Base-by-base conservation (phyloP, 2,329 filamentous ascomycete genomes). In the Fusarium liriodendri region DNA sequence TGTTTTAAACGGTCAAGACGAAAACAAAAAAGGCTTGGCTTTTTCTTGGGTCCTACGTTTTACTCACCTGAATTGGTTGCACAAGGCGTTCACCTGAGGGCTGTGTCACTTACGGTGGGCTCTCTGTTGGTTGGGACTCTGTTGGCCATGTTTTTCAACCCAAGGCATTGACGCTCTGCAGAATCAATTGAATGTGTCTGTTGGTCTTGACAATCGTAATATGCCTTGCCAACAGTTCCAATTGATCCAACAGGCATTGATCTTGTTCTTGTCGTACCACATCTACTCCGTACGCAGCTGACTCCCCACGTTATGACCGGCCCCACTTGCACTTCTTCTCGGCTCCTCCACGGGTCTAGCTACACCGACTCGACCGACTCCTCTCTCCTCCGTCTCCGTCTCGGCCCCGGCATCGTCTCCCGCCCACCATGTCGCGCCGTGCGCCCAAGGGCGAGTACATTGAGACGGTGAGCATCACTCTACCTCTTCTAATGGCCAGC, bases 381-480 rank as follows among this genome's bases (percentile, higher is more conserved):
- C 47, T 55, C 40, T 61, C 54, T 66, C 52, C 69, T 62, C 66
- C 69, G 59, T 57, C 55, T 66, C 69, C 71, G 58, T 45, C 45
- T 64, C 50, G 55, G 64, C 63, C 40, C 69, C 69, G 65, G 66
- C 57, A 65, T 65, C 59, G 20, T 55, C 38, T 57, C 20, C 52
- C 52, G 52, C 60, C 72, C 82, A 87, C 66, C 16, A 95, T 95
- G 93, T 93, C 93, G 73, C 90, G 92, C 78, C 93, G 95, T 81
- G 87, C 91, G 60, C 88, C 90, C 11, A 97, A 95, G 84, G 94
- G 94, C 84, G 95, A 98, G 84, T 98, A 98, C 82, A 98, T 99
- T 72, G 96, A 98, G 85, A 99, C 97, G 63, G 95, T 97, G 88
- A 79, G 65, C 35, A n/a, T 33, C 10, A 16, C 25, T 20, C 7